Evolutionary conservation across 306 rosid species (phyloP).

Genomic region (Citrullus colocynthis): DNA sequence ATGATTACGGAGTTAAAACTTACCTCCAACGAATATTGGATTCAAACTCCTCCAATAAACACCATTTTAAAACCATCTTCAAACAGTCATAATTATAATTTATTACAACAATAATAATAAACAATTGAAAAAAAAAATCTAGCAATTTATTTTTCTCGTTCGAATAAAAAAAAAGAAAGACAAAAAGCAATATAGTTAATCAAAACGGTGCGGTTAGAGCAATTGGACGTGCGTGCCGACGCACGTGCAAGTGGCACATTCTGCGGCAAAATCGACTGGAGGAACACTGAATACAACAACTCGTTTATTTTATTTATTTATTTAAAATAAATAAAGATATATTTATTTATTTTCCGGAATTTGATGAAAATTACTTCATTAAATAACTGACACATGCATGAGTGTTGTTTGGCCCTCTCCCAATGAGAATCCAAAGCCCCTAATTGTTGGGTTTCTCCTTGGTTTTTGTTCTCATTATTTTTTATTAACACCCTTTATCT

Average conservation of each 20-base stretch:
- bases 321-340: background rate
- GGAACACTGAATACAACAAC: background rate
- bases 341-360: background rate
- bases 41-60: no score
- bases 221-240: background rate
- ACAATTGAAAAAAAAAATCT: background rate
- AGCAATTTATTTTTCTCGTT: background rate
- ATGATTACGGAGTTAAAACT: no score
- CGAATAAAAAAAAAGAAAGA: background rate
- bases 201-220: background rate
- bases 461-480: background rate
- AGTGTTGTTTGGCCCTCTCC: background rate
- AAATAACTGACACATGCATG: background rate
- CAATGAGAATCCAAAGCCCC: constrained; percentile 1
- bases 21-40: no score
- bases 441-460: background rate
- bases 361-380: background rate
- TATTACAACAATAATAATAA: background rate
- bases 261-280: background rate
- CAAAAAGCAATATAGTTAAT: background rate
- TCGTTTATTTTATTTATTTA: background rate
- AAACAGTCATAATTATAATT: background rate
- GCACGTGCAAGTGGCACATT: background rate
- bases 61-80: background rate
- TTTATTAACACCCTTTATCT: background rate